Conservation (phyloP, 2,329 filamentous ascomycete species). For the Talaromyces amestolkiae region DNA sequence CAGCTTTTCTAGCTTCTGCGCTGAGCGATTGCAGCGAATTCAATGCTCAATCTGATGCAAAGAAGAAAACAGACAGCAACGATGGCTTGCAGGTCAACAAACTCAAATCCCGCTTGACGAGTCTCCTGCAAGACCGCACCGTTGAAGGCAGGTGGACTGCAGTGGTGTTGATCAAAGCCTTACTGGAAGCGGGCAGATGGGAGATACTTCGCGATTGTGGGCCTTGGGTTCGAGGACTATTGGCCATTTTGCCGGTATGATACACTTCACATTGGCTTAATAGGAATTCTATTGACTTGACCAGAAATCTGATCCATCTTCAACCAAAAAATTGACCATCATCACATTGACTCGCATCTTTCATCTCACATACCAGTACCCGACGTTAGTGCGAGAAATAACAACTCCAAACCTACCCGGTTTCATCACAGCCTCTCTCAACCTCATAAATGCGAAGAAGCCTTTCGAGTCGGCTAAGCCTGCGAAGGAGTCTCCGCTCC, state of each 20-base stretch:
- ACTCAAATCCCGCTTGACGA: constrained; percentile 73
- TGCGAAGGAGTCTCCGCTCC: constrained; percentile 46
- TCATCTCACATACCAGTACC: constrained; percentile 74
- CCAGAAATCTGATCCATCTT: constrained; percentile 72
- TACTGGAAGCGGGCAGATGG: constrained; percentile 80
- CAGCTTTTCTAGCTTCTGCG: constrained; percentile 63
- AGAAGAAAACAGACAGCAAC: constrained; percentile 62
- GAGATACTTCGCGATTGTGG: constrained; percentile 71
- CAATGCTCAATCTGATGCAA: constrained; percentile 60
- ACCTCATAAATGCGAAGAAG: constrained; percentile 55
- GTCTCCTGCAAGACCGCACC: constrained; percentile 73
- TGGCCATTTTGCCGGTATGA: constrained; percentile 68
- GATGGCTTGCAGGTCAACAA: constrained; percentile 72
- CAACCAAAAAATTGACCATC: constrained; percentile 73
- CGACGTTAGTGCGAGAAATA: constrained; percentile 80
- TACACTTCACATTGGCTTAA: background rate
- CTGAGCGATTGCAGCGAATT: constrained; percentile 56
- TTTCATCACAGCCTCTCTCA: constrained; percentile 71
- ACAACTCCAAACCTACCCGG: constrained; percentile 75
- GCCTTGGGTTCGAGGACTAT: constrained; percentile 73
- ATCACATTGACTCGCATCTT: constrained; percentile 81
- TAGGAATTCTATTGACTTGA: background rate
- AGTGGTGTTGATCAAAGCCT: constrained; percentile 73
- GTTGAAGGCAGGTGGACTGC: constrained; percentile 74
- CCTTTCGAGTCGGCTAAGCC: constrained; percentile 14